Base-by-base conservation (phyloP, 768 basidiomycete genomes). In the Tulasnella calospora region DNA sequence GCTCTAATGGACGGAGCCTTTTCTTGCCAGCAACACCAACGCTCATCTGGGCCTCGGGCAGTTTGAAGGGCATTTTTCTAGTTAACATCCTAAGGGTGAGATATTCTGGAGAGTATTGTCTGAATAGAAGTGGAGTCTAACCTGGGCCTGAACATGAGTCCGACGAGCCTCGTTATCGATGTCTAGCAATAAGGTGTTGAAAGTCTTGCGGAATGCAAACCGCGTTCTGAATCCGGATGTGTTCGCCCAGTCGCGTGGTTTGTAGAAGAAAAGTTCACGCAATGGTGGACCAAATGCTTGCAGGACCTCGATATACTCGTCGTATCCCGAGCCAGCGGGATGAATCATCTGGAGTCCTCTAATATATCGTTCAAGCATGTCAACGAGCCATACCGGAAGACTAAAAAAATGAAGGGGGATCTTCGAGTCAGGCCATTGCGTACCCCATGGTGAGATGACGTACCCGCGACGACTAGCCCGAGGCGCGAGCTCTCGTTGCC, bases 41-140 rank as follows among this genome's bases (percentile, higher is more conserved):
- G 47, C 10, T 23, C 47, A 3, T 51, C 47, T 23, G 21, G 47
- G 47, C 2, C 23, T 51, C 47, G 21, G 9, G 10, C 23, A 6
- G 3, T 19, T 19, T 91, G 81, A 86, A 88, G 75, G 97, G 98
- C 81, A n/a, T n/a, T n/a, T n/a, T n/a, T n/a, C n/a, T n/a, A n/a
- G n/a, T n/a, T n/a, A n/a, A n/a, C n/a, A n/a, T n/a, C n/a, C n/a
- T n/a, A n/a, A n/a, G n/a, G 47, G n/a, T n/a, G n/a, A n/a, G n/a
- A n/a, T n/a, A n/a, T n/a, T n/a, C n/a, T n/a, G n/a, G n/a, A n/a
- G n/a, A n/a, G n/a, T n/a, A n/a, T n/a, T n/a, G n/a, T n/a, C n/a
- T n/a, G n/a, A n/a, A n/a, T n/a, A n/a, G n/a, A n/a, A n/a, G n/a
- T n/a, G n/a, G n/a, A n/a, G n/a, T n/a, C n/a, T n/a, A n/a, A n/a